A percentile compares a stretch with the other conserved stretches of the same genome.
Evolutionary conservation across 495 filamentous ascomycete species (phyloP).

Genomic region (Peziza echinospora): DNA sequence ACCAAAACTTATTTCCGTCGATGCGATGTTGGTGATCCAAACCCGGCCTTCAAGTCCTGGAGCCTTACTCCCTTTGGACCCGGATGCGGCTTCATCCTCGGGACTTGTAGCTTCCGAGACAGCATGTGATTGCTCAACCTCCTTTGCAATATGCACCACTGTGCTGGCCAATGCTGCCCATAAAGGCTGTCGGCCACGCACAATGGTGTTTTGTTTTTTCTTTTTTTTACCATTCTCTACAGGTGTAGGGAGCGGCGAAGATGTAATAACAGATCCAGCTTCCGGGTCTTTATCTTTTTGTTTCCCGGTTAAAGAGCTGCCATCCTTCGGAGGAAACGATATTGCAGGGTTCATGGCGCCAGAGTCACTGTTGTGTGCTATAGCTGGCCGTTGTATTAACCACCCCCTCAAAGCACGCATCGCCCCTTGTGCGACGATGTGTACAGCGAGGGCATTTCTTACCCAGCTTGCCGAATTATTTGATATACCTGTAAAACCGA

Average conservation of each 20-base stretch:
- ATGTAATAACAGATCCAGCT: conserved; percentile 10
- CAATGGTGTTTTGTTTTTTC: conserved; percentile 17
- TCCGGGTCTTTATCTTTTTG: conserved; percentile 21
- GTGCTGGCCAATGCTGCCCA: conserved; percentile 20
- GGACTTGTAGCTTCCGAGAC: conserved; percentile 16
- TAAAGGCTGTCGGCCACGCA: conserved; percentile 17
- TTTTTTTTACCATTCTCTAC: conserved; percentile 16
- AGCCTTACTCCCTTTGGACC: neutral
- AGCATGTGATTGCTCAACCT: conserved; percentile 17
- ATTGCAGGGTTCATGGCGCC: neutral
- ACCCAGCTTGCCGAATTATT: conserved; percentile 37
- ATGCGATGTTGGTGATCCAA: conserved; percentile 20
- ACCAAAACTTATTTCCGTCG: conserved; percentile 15
- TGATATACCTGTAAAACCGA: conserved; percentile 23
- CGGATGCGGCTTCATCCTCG: neutral
- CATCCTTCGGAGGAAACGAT: conserved; percentile 6
- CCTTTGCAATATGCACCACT: conserved; percentile 19
- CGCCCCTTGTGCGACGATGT: conserved; percentile 69
- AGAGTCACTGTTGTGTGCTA: conserved; percentile 1
- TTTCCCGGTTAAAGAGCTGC: conserved; percentile 7
- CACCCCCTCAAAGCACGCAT: conserved; percentile 25
- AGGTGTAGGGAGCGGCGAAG: conserved; percentile 7
- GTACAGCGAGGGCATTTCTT: conserved; percentile 48
- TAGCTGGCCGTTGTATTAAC: conserved; percentile 17
- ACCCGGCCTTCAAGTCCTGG: conserved; percentile 7